These are phyloP conservation scores for Leptographium wingfieldii DNA, from an alignment of 2,329 filamentous ascomycete species.

Conservation along the genomic window DNA sequence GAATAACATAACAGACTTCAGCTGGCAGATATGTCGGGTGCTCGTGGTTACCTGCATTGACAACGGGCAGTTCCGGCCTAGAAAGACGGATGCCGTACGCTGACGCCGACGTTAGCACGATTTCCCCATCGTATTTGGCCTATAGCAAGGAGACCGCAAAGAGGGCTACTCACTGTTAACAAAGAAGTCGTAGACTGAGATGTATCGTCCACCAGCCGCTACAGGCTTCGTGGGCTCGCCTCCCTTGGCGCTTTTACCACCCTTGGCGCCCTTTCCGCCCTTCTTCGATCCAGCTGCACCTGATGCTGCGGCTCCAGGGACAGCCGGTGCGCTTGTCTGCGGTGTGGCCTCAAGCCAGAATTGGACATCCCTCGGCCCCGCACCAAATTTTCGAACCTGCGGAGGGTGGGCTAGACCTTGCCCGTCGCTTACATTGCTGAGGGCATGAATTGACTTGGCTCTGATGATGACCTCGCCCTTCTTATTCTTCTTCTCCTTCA, in stretches of 20 bases:
- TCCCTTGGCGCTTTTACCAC: background rate
- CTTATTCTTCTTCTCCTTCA: conserved; percentile 22
- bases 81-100: conserved; percentile 23
- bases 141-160: no score
- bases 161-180: conserved; percentile 20
- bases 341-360: conserved; percentile 33
- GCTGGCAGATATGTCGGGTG: conserved; percentile 45
- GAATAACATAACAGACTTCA: conserved; percentile 42
- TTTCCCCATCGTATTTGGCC: no score
- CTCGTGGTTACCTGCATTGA: conserved; percentile 45
- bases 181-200: conserved; percentile 41
- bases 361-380: conserved; percentile 37
- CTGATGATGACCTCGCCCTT: conserved; percentile 19
- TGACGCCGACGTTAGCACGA: conserved; percentile 7
- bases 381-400: conserved; percentile 20
- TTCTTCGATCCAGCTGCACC: background rate
- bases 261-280: background rate
- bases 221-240: background rate
- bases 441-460: conserved; percentile 23
- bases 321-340: conserved; percentile 3
- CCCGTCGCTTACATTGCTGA: conserved; percentile 24
- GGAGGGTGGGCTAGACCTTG: conserved; percentile 16
- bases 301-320: background rate
- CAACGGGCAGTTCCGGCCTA: conserved; percentile 30
- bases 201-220: conserved; percentile 24